A percentile compares a stretch with the other conserved stretches of the same genome.
These are phyloP conservation scores for Cornus suecica DNA, from an alignment of 148 eudicot genomes.

Conservation along the genomic window DNA sequence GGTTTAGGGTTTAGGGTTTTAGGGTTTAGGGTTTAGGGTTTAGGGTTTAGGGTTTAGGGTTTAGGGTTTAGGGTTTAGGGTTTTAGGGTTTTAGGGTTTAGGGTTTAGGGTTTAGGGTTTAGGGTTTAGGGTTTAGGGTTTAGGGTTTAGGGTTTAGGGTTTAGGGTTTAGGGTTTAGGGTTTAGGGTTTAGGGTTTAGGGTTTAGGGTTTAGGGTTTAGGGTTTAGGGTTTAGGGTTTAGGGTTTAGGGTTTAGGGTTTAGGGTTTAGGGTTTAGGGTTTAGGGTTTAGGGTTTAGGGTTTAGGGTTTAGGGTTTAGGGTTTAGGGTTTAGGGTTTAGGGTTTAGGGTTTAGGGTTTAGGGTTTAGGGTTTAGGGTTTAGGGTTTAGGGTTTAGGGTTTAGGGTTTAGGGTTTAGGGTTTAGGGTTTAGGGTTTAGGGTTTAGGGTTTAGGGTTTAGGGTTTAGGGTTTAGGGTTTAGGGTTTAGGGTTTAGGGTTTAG, in stretches of 20 bases:
- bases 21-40: no score
- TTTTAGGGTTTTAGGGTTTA: no score
- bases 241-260: slow-evolving; percentile 16
- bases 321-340: slow-evolving; percentile 14
- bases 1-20: no score
- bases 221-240: not conserved
- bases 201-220: no score
- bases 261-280: slow-evolving; percentile 18
- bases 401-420: slow-evolving; percentile 6
- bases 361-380: slow-evolving; percentile 15
- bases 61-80: no score
- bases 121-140: no score
- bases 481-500: slow-evolving; percentile 3
- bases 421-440: slow-evolving; percentile 13
- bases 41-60: no score
- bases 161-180: no score
- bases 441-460: slow-evolving; percentile 9
- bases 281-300: slow-evolving; percentile 16
- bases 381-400: slow-evolving; percentile 6
- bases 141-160: no score
- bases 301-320: slow-evolving; percentile 22
- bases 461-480: slow-evolving; percentile 13
- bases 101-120: no score
- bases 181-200: no score
- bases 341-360: slow-evolving; percentile 10